A percentile compares a stretch with the other conserved stretches of the same genome.
Conservation (phyloP, 306 rosid species). For the Malus orientalis region DNA sequence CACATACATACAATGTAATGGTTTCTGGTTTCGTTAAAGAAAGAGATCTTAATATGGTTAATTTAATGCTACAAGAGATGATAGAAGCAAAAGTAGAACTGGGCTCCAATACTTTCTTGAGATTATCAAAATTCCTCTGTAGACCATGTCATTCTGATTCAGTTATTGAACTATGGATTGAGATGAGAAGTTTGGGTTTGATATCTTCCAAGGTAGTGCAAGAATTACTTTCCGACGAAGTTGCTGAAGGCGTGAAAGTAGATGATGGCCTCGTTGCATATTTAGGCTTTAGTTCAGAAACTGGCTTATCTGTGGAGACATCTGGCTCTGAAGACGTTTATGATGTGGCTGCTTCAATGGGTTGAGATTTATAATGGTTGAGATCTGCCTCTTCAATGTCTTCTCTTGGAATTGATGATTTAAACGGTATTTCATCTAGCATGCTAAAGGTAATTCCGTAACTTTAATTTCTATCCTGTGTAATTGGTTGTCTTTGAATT, state of each 20-base stretch:
- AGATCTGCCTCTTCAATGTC: not conserved
- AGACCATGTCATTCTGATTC: slow-evolving; percentile 1
- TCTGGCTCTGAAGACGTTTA: slow-evolving; percentile 44
- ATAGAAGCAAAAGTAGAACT: too few relatives aligned
- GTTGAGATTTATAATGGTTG: slow-evolving; percentile 9
- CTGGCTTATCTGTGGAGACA: slow-evolving; percentile 19
- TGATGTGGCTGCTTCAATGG: slow-evolving; percentile 35
- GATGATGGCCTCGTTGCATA: slow-evolving; percentile 14
- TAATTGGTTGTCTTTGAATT: too few relatives aligned
- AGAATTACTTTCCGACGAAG: not conserved
- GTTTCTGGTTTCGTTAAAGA: too few relatives aligned
- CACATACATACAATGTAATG: too few relatives aligned
- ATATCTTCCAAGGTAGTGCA: slow-evolving; percentile 27
- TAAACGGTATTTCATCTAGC: too few relatives aligned
- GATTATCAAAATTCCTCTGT: too few relatives aligned
- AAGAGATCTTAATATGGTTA: too few relatives aligned
- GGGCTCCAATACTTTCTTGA: too few relatives aligned
- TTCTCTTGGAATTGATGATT: too few relatives aligned
- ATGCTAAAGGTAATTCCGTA: too few relatives aligned
- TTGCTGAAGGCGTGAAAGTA: slow-evolving; percentile 7
- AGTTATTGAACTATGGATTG: slow-evolving; percentile 23
- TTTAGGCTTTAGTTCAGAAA: slow-evolving; percentile 6
- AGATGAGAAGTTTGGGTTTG: slow-evolving; percentile 47
- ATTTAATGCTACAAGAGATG: too few relatives aligned
- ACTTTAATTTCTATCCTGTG: too few relatives aligned